phyloP scores from a whole-genome alignment of 2,329 filamentous ascomycete species.

The Phaeophleospora eucalypticola region DNA sequence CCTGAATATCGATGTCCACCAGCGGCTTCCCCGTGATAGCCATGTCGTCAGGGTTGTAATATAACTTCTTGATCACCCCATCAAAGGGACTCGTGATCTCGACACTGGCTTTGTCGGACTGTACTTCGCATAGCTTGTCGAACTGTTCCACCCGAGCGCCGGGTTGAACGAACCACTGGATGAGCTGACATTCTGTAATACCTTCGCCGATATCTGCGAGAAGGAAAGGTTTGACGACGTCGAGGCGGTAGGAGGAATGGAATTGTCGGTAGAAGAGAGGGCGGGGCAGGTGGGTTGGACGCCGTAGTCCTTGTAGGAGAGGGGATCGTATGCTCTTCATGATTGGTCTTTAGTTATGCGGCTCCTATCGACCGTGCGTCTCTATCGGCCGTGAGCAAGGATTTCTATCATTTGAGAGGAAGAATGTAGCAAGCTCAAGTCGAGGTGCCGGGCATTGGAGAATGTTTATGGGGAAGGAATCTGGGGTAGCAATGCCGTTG shows the following conservation, averaged over 20 bases:
- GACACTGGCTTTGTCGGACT: conserved; percentile 80
- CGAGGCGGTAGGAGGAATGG: conserved; percentile 24
- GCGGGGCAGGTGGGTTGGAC: conserved; percentile 12
- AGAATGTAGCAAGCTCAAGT: too few relatives aligned
- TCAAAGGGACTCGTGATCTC: conserved; percentile 94
- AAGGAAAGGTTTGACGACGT: conserved; percentile 70
- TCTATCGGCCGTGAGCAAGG: too few relatives aligned
- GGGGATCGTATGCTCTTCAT: not conserved
- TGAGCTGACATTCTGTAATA: conserved; percentile 97
- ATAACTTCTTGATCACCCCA: conserved; percentile 90
- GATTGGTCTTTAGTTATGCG: too few relatives aligned
- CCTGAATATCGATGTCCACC: conserved; percentile 90
- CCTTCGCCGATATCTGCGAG: conserved; percentile 88
- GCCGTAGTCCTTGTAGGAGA: not conserved
- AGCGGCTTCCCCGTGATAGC: conserved; percentile 88
- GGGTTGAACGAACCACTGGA: conserved; percentile 98
- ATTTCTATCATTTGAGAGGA: too few relatives aligned
- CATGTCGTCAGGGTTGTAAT: conserved; percentile 95
- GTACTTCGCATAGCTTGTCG: conserved; percentile 95
- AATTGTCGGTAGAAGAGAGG: conserved; percentile 27
- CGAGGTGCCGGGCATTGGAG: too few relatives aligned
- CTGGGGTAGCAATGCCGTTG: too few relatives aligned
- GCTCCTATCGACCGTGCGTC: too few relatives aligned
- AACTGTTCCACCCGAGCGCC: conserved; percentile 96
- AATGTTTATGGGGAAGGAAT: too few relatives aligned